These are phyloP conservation scores for Byssothecium circinans DNA, from an alignment of 2,329 filamentous ascomycete species.

Conservation along the genomic window DNA sequence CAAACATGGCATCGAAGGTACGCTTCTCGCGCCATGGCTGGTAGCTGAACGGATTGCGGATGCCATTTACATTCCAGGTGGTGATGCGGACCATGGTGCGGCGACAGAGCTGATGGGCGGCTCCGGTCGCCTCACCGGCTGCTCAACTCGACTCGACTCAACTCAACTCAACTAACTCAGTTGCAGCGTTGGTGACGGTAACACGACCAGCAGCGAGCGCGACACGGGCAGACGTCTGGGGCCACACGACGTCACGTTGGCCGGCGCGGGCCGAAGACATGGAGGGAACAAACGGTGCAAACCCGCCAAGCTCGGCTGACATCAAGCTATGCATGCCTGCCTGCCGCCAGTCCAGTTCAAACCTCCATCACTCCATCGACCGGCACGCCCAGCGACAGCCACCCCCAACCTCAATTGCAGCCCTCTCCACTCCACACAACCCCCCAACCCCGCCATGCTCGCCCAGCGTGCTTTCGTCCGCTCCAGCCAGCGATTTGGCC, in stretches of 20 bases:
- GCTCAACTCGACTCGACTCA: too few relatives aligned
- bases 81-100: conserved; percentile 76
- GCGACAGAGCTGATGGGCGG: not conserved
- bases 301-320: conserved; percentile 30
- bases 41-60: conserved; percentile 57
- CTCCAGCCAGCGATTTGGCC: conserved; percentile 60
- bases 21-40: conserved; percentile 54
- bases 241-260: conserved; percentile 16
- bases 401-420: conserved; percentile 28
- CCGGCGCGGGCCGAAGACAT: too few relatives aligned
- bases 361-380: conserved; percentile 11
- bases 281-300: conserved; percentile 21
- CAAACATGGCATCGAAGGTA: conserved; percentile 75
- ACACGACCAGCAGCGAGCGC: conserved; percentile 3
- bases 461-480: conserved; percentile 37
- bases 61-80: conserved; percentile 57
- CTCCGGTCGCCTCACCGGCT: too few relatives aligned
- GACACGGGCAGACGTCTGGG: not conserved
- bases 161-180: too few relatives aligned
- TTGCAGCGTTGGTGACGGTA: not conserved
- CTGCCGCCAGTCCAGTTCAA: conserved; percentile 22
- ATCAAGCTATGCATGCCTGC: conserved; percentile 14
- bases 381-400: conserved; percentile 7
- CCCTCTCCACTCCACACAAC: conserved; percentile 26
- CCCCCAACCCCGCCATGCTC: conserved; percentile 32